Conservation (phyloP, 225 moss, liverwort and hornwort species). For the Polytrichum formosum region DNA sequence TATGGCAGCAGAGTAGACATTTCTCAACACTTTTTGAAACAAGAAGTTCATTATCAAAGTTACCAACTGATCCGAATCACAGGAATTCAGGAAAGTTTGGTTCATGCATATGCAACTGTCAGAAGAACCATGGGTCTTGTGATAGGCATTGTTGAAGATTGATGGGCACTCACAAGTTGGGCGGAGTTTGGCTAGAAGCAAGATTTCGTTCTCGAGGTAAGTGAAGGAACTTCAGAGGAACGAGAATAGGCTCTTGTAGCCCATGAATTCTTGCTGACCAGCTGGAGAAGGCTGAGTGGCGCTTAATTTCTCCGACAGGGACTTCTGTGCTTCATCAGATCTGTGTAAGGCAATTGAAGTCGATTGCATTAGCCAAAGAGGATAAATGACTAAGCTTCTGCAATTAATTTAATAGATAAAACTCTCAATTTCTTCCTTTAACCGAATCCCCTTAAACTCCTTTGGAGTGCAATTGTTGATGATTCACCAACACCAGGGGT, state of each 20-base stretch:
- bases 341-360: neutral
- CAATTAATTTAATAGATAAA: neutral
- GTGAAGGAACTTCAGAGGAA: neutral
- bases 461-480: neutral
- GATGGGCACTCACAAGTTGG: neutral
- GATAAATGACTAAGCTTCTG: neutral
- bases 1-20: neutral
- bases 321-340: neutral
- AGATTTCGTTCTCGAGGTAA: neutral
- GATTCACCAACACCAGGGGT: neutral
- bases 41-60: neutral
- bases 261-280: conserved; percentile 49
- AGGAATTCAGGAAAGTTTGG: neutral
- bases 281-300: conserved; percentile 25
- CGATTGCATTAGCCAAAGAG: neutral
- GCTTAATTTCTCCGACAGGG: conserved; percentile 4
- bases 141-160: neutral
- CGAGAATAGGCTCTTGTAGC: conserved; percentile 61
- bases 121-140: neutral
- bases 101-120: neutral
- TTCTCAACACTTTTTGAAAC: neutral
- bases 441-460: neutral
- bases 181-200: neutral
- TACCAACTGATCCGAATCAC: neutral
- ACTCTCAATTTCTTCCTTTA: neutral